phyloP scores from a whole-genome alignment of 2,329 filamentous ascomycete genomes.

The Fusarium vanettenii region DNA sequence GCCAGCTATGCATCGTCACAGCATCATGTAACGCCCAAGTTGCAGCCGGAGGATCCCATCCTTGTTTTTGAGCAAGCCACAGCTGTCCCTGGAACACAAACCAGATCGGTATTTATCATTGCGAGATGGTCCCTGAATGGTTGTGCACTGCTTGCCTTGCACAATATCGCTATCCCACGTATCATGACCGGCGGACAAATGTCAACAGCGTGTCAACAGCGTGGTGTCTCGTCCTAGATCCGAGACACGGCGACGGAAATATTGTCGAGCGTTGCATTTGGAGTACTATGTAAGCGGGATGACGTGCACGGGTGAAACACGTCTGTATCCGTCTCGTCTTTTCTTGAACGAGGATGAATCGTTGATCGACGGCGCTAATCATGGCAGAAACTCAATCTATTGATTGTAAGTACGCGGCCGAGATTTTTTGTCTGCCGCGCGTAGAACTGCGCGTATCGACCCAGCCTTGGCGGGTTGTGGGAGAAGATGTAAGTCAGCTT shows the following conservation, averaged over 20 bases:
- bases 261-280: background rate
- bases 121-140: background rate
- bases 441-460: background rate
- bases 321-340: background rate
- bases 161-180: background rate
- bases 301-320: background rate
- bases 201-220: background rate
- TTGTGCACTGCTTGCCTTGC: background rate
- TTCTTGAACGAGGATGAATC: background rate
- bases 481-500: background rate
- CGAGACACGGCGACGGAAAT: background rate
- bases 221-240: background rate
- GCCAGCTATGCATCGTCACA: background rate
- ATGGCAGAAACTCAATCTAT: background rate
- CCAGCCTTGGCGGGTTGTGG: constrained; percentile 1
- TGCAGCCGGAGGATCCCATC: background rate
- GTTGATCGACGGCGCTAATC: background rate
- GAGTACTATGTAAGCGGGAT: background rate
- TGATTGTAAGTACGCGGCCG: background rate
- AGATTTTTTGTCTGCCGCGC: background rate
- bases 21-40: background rate
- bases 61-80: background rate
- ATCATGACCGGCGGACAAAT: background rate
- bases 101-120: background rate
- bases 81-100: background rate